Evolutionary conservation across 441 rosid species (phyloP), one percentile per base, ranked within the genome.

Genomic region (Populus hybrid): DNA sequence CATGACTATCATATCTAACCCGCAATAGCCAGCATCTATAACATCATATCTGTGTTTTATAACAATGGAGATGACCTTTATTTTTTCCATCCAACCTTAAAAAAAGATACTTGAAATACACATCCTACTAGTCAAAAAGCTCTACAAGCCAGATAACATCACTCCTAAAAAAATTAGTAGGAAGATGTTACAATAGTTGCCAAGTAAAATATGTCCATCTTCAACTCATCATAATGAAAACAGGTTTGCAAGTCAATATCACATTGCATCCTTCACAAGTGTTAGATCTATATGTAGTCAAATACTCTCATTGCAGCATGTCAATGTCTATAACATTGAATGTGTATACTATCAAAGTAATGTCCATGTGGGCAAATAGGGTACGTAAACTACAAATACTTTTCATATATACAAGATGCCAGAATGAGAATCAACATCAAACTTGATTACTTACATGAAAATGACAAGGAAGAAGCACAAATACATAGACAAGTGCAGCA

Each of bases 401-500:
- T 23, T 26, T 9, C 50, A 50, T 9, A 50, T 9, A 64, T 16
- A n/a, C 66, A 10, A 24, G 18, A 11, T 28, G 18, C 6, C 9
- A 36, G 20, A n/a, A 7, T 29, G 20, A 12, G 31, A 59, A 9
- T 33, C 40, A 33, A 18, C 21, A n/a, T 56, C 33, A 28, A 56
- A 64, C n/a, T 40, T 23, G 71, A 45, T 20, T 73, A 86, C 99
- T 92, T 90, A 95, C 99, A 93, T 89, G 85, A 95, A 95, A 26
- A 95, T 95, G 77, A 89, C 97, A 59, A 88, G 87, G 81, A 92
- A 95, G 95, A 95, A 95, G 91, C 99, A 95, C 31, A 94, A 80
- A 80, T 95, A 94, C 98, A 92, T 89, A 0, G 95, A 94, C 86
- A 95, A 83, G 88, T 95, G 99, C 74, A 95, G 98, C 90, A 95